Percentiles rank a stretch among this genome's conserved stretches.
These are phyloP conservation scores for Suillus decipiens DNA, from an alignment of 768 basidiomycete genomes.

Conservation along the genomic window DNA sequence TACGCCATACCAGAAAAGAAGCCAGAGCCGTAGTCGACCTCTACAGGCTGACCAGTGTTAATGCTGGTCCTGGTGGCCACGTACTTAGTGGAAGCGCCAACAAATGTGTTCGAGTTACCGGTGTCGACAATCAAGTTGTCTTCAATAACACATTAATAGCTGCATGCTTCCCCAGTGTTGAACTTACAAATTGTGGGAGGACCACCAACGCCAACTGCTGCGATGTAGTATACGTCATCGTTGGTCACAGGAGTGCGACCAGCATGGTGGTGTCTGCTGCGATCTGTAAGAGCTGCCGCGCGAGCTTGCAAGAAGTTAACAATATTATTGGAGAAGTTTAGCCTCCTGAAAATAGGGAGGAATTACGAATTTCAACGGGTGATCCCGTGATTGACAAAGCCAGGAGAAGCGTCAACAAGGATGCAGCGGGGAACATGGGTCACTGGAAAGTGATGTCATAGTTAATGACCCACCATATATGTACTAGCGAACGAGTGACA, in stretches of 20 bases:
- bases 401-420: slow-evolving; percentile 47
- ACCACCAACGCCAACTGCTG: slow-evolving; percentile 52
- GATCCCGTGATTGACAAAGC: slow-evolving; percentile 47
- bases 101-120: slow-evolving; percentile 71
- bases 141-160: slow-evolving; percentile 23
- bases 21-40: slow-evolving; percentile 63
- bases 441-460: not conserved
- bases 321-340: slow-evolving; percentile 49
- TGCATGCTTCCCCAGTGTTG: not conserved
- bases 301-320: slow-evolving; percentile 50
- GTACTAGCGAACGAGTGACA: not conserved
- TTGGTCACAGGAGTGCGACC: slow-evolving; percentile 42
- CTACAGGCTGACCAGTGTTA: slow-evolving; percentile 47
- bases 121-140: slow-evolving; percentile 62
- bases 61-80: slow-evolving; percentile 50
- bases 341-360: slow-evolving; percentile 51
- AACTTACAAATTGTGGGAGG: slow-evolving; percentile 53
- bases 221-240: slow-evolving; percentile 31
- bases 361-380: slow-evolving; percentile 41
- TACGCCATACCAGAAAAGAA: slow-evolving; percentile 49
- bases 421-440: slow-evolving; percentile 40
- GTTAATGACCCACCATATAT: not conserved
- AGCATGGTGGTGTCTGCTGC: slow-evolving; percentile 12
- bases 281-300: slow-evolving; percentile 25
- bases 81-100: slow-evolving; percentile 53